Base-by-base conservation (phyloP, 108 stramenopile genomes). In the Pseudonitzschia delicatissima region DNA sequence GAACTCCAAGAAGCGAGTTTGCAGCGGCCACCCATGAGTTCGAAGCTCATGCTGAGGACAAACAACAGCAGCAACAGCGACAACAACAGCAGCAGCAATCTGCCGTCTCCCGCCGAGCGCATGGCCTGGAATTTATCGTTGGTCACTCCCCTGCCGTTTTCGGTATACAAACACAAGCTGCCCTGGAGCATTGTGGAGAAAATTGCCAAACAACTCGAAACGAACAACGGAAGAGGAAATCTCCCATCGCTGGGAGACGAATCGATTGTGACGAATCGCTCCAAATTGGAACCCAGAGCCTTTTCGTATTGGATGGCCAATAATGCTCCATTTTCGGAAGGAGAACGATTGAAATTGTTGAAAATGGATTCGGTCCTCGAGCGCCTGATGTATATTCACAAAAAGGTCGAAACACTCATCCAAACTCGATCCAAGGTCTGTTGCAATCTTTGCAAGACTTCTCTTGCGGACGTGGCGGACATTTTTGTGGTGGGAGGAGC, bases 281-380 rank as follows among this genome's bases (percentile, higher is more conserved):
- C 37, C 3, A 40, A 61, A 2, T 35, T 61, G 26, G 60, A 61
- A 61, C 60, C 73, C 5, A 74, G 49, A 12, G 17, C 31, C 15
- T 91, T 94, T 74, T 78, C 86, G n/a, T 89, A 80, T 49, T 89
- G 90, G 89, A 45, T 90, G 42, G 72, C 84, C n/a, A 68, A 83
- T 11, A 87, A 91, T 50, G 64, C 90, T 52, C 80, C 92, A 1
- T 67, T 94, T 17, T 69, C 82, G 20, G 67, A 79, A 73, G 60
- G 65, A 4, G 89, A 91, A 57, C 74, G 82, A 20, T 51, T 86
- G 15, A 63, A 79, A 49, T 39, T 94, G 17, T 59, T 94, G 17
- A 68, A 84, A 64, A 79, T 79, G 68, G 2, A 53, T 40, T 77
- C 57, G 49, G 70, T 67, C 2, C 62, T 83, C 20, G 71, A 85